phyloP scores from a whole-genome alignment of 192 early-diverging fungal species.

The Coemansia sp. region DNA sequence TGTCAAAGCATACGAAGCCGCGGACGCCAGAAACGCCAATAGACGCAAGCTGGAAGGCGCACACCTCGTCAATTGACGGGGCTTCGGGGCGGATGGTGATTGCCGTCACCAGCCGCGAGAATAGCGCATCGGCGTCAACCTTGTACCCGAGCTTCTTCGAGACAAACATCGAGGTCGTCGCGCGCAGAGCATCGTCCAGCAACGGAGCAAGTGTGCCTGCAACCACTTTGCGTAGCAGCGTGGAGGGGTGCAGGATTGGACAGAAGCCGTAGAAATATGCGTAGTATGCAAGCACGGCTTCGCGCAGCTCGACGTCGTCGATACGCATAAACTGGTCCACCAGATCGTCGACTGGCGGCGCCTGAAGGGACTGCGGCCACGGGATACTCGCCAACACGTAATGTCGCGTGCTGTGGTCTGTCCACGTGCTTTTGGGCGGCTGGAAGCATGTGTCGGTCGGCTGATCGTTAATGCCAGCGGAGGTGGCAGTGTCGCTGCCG shows the following conservation, averaged over 20 bases:
- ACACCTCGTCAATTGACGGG: conserved; percentile 26
- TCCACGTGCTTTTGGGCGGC: not conserved
- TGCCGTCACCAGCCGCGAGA: conserved; percentile 14
- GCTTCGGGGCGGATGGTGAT: conserved; percentile 5
- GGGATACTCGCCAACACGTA: conserved; percentile 9
- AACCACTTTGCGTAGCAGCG: conserved; percentile 31
- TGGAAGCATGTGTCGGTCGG: not conserved
- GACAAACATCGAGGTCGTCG: conserved; percentile 20
- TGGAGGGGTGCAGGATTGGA: conserved; percentile 38
- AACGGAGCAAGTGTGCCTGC: conserved; percentile 14
- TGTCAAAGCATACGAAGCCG: conserved; percentile 18
- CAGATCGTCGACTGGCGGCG: conserved; percentile 8
- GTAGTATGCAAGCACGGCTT: conserved; percentile 27
- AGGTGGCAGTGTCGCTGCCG: not conserved
- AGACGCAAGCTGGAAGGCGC: conserved; percentile 27
- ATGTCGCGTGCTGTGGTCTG: not conserved
- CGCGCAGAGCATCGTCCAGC: conserved; percentile 25
- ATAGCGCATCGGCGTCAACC: conserved; percentile 12
- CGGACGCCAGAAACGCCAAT: conserved; percentile 11
- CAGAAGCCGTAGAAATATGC: conserved; percentile 33
- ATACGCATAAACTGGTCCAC: conserved; percentile 12
- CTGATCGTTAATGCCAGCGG: not conserved
- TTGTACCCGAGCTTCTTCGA: conserved; percentile 4
- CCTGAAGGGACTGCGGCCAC: conserved; percentile 6
- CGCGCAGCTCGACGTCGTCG: conserved; percentile 18